phyloP scores from a whole-genome alignment of 345 rosid species.

The Populus euphratica region DNA sequence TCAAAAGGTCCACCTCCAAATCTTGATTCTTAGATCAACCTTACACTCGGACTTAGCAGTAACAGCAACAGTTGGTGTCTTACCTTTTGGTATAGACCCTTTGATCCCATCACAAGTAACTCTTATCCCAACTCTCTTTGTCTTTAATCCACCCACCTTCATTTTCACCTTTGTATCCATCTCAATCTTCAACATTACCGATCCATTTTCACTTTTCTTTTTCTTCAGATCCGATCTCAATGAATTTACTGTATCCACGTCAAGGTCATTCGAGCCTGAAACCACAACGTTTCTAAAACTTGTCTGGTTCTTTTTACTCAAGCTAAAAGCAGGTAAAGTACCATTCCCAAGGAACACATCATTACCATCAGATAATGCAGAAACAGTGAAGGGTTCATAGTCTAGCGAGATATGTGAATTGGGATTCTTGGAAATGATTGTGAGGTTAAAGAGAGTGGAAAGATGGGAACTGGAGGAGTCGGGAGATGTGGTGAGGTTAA shows the following conservation, averaged over 20 bases:
- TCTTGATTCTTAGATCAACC: conserved; percentile 81
- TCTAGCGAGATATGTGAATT: conserved; percentile 66
- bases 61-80: conserved; percentile 56
- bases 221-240: conserved; percentile 77
- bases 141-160: conserved; percentile 53
- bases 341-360: conserved; percentile 67
- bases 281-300: conserved; percentile 50
- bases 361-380: conserved; percentile 32
- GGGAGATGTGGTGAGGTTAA: conserved; percentile 64
- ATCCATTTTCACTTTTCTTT: conserved; percentile 24
- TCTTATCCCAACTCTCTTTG: conserved; percentile 72
- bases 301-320: conserved; percentile 58
- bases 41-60: conserved; percentile 53
- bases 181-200: conserved; percentile 43
- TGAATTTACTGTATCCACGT: conserved; percentile 51
- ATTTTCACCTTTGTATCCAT: conserved; percentile 65
- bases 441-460: conserved; percentile 70
- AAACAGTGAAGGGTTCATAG: conserved; percentile 57
- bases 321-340: conserved; percentile 54
- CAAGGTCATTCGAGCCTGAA: conserved; percentile 54
- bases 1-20: conserved; percentile 85
- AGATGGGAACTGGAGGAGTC: conserved; percentile 66
- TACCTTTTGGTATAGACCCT: conserved; percentile 66
- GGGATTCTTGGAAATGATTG: conserved; percentile 67
- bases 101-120: conserved; percentile 66